Percentiles rank a stretch among this genome's conserved stretches.
phyloP scores from a whole-genome alignment of 1,284 basidiomycete species.

The Meripilus lineatus region DNA sequence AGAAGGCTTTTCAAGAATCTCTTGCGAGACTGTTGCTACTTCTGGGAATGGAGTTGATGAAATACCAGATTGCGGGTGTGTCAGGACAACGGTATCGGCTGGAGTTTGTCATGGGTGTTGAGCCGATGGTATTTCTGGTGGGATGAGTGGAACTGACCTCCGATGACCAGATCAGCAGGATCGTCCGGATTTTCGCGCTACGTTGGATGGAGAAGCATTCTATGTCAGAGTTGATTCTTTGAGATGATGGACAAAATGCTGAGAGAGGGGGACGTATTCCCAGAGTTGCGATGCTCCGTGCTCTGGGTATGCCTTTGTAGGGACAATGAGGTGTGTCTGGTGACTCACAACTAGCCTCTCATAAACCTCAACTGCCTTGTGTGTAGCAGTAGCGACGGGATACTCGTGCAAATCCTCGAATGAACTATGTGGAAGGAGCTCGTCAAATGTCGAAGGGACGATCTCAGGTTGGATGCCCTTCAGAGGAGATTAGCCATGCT shows the following conservation, averaged over 20 bases:
- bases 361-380: conserved; percentile 95
- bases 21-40: conserved; percentile 45
- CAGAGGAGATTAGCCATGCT: neutral
- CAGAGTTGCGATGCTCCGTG: no score
- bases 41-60: conserved; percentile 47
- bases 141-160: conserved; percentile 44
- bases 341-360: conserved; percentile 70
- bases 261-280: no score
- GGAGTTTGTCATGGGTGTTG: conserved; percentile 2
- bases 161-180: conserved; percentile 91
- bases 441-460: conserved; percentile 84
- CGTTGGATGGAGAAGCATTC: conserved; percentile 3
- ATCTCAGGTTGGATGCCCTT: conserved; percentile 87
- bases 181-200: conserved; percentile 69
- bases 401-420: conserved; percentile 88
- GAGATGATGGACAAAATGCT: no score
- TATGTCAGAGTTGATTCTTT: no score
- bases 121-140: neutral
- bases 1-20: conserved; percentile 86
- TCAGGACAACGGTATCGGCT: conserved; percentile 92
- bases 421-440: conserved; percentile 67
- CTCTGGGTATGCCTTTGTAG: no score
- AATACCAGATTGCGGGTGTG: conserved; percentile 61
- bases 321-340: no score
- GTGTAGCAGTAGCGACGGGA: conserved; percentile 87